Conservation (phyloP, 805 yeast genomes). For the Wickerhamiella slavikovae region DNA sequence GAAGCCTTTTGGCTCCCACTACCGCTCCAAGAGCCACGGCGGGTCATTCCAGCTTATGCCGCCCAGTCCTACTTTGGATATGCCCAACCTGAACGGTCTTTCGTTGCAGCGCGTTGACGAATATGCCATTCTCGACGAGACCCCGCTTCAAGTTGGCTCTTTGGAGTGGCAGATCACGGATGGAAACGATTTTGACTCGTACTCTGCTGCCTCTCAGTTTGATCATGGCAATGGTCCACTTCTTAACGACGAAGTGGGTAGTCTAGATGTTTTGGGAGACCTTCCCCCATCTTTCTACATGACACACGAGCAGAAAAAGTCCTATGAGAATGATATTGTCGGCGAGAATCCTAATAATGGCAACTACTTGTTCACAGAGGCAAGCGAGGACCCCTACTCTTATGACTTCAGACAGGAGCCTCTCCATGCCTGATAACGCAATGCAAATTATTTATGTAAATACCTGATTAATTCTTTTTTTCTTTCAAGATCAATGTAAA, state of each 20-base stretch:
- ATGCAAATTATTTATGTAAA: background rate
- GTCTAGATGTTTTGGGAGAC: background rate
- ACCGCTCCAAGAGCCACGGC: too few relatives aligned
- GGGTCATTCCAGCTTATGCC: too few relatives aligned
- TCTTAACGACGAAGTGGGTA: too few relatives aligned
- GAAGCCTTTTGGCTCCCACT: too few relatives aligned
- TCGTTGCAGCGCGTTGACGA: background rate
- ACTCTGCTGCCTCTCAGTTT: background rate
- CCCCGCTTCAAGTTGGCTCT: background rate
- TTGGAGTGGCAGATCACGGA: background rate
- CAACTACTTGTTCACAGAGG: background rate
- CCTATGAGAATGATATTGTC: background rate
- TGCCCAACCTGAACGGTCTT: conserved; percentile 1
- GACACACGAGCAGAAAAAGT: background rate
- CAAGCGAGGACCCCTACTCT: background rate
- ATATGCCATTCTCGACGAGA: background rate
- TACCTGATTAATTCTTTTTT: background rate
- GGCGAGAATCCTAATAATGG: background rate
- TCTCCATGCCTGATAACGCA: too few relatives aligned
- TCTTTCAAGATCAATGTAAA: too few relatives aligned
- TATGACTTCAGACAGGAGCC: too few relatives aligned
- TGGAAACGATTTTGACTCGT: background rate
- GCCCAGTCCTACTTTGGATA: background rate
- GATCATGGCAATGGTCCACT: background rate
- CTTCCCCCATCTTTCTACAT: conserved; percentile 1